phyloP scores from a whole-genome alignment of 352 stramenopile species.

The Phytophthora kernoviae region DNA sequence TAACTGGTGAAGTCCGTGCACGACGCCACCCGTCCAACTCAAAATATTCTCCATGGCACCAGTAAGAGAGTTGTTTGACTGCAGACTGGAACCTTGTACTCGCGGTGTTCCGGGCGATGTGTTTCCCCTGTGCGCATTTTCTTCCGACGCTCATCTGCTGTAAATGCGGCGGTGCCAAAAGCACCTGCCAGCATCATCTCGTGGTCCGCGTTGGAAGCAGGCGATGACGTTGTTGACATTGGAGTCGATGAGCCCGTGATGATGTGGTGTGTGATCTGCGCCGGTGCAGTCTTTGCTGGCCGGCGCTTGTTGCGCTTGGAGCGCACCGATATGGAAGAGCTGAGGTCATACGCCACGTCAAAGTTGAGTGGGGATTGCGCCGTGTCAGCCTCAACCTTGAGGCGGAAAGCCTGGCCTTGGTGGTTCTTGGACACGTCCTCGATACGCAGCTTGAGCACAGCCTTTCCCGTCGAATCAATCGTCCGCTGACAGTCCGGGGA shows the following conservation, averaged over 20 bases:
- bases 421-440: conserved; percentile 98
- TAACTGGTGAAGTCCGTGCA: conserved; percentile 77
- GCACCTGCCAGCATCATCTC: conserved; percentile 52
- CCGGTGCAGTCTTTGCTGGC: conserved; percentile 49
- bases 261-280: conserved; percentile 76
- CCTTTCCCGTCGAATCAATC: conserved; percentile 85
- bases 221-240: conserved; percentile 69
- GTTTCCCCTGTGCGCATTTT: conserved; percentile 53
- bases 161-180: conserved; percentile 53
- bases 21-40: conserved; percentile 70
- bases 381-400: conserved; percentile 92
- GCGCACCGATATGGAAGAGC: conserved; percentile 91
- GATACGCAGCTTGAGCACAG: conserved; percentile 91
- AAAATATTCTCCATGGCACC: conserved; percentile 79
- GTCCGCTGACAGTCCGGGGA: conserved; percentile 84
- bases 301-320: conserved; percentile 95
- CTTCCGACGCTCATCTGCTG: conserved; percentile 71
- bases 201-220: conserved; percentile 70
- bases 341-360: conserved; percentile 91
- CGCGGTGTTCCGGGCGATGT: conserved; percentile 34
- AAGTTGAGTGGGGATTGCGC: conserved; percentile 86
- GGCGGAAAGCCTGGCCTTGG: conserved; percentile 93
- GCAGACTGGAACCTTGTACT: conserved; percentile 26
- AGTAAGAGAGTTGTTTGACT: conserved; percentile 50
- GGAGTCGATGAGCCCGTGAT: conserved; percentile 70